Conservation (phyloP, 768 basidiomycete species). For the Boletus sp. region DNA sequence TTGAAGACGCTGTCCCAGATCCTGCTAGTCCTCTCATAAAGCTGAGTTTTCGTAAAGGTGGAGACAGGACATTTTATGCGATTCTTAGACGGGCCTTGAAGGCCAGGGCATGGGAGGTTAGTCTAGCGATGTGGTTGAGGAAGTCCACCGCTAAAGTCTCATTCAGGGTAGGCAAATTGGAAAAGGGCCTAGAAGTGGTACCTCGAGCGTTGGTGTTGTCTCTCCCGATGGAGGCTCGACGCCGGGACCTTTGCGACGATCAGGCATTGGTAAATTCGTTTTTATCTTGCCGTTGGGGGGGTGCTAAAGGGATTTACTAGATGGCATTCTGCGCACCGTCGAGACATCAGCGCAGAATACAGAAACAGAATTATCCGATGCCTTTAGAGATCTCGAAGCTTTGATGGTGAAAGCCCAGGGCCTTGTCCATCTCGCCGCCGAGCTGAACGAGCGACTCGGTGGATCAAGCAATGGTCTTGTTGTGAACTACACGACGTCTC, state of each 20-base stretch:
- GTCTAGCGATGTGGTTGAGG: constrained; percentile 7
- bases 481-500: background rate
- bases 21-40: constrained; percentile 55
- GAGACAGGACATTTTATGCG: constrained; percentile 79
- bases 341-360: constrained; percentile 62
- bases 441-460: constrained; percentile 80
- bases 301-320: constrained; percentile 37
- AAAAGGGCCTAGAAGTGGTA: constrained; percentile 16
- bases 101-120: constrained; percentile 73
- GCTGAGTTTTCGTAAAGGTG: constrained; percentile 89
- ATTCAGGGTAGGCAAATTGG: constrained; percentile 32
- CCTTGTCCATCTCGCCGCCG: constrained; percentile 87
- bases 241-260: constrained; percentile 18
- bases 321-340: constrained; percentile 78
- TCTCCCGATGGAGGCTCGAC: constrained; percentile 18
- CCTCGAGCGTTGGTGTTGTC: constrained; percentile 18
- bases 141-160: background rate
- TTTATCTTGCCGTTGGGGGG: background rate
- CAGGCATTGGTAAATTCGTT: constrained; percentile 28
- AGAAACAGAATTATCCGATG: constrained; percentile 65
- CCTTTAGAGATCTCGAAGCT: constrained; percentile 84
- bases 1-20: constrained; percentile 22
- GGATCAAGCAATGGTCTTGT: constrained; percentile 29
- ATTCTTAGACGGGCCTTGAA: constrained; percentile 68
- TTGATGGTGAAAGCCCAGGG: constrained; percentile 89